Evolutionary conservation across 495 filamentous ascomycete genomes (phyloP), one percentile per base, ranked within the genome.

Genomic region (Trichoderma asperelloides): DNA sequence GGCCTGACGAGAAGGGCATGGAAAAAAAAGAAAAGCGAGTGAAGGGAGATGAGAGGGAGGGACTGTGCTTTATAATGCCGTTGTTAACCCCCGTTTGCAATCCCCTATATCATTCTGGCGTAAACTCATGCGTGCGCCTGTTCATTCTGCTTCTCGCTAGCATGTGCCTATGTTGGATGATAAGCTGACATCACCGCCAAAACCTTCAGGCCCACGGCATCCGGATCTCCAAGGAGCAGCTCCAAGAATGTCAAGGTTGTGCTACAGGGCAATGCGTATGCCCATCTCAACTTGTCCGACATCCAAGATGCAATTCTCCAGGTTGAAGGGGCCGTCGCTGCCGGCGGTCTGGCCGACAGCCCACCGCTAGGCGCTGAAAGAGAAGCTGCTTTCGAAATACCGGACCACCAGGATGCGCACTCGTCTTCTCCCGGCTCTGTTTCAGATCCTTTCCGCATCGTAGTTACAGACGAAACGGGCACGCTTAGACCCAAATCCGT

Each of bases 271-370:
- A 23, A 37, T 28, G 39, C 64, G 0, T 65, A 65, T 16, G 39
- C 64, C 43, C 64, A 65, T n/a, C 64, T 65, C 18, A 49, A 45
- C 21, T n/a, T 65, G 8, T 41, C 64, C 64, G 64, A 45, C 21
- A 49, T 65, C 18, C 64, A 65, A 16, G 64, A 65, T 27, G 64
- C 64, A 5, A 30, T 65, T 27, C 64, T 65, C 64, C 64, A 65
- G 43, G 18, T 65, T 25, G 64, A 65, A 23, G 51, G 51, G 1
- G 51, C n/a, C 12, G 23, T 60, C 27, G 55, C 55, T 28, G 55
- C 55, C 55, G 28, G 55, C 55, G 55, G 55, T 25, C 12, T 60
- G 55, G 27, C 55, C 11, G 55, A 60, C 9, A 25, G 25, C 27
- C 28, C 55, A 30, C 23, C 55, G 55, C 23, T 30, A 6, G 27